Percentiles rank a stretch among this genome's conserved stretches.
Conservation (phyloP, 192 early-diverging fungal species). For the Coemansia sp. region DNA sequence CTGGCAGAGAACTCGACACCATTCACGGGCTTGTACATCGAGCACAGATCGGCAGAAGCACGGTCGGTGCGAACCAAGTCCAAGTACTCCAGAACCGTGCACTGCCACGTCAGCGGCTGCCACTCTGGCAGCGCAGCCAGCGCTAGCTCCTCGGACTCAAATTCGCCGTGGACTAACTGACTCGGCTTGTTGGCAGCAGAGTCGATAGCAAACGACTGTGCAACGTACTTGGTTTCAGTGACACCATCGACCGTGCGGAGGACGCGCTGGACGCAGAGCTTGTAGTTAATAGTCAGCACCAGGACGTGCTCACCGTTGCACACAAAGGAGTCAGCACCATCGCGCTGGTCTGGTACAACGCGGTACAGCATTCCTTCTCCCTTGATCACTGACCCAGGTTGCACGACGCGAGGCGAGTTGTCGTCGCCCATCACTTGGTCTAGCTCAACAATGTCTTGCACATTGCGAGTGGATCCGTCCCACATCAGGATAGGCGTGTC, state of each 20-base stretch:
- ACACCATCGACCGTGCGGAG: not conserved
- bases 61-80: conserved; percentile 29
- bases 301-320: conserved; percentile 62
- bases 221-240: conserved; percentile 11
- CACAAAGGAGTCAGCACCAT: conserved; percentile 51
- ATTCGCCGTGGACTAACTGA: conserved; percentile 16
- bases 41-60: conserved; percentile 23
- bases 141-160: conserved; percentile 32
- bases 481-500: conserved; percentile 60
- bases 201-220: conserved; percentile 24
- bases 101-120: conserved; percentile 45
- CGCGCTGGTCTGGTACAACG: conserved; percentile 30
- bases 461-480: conserved; percentile 47
- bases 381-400: conserved; percentile 44
- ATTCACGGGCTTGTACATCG: conserved; percentile 38
- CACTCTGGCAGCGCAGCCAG: conserved; percentile 30
- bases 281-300: conserved; percentile 44
- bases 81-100: conserved; percentile 47
- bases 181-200: conserved; percentile 16
- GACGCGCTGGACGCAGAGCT: conserved; percentile 17
- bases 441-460: conserved; percentile 48
- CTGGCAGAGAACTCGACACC: conserved; percentile 39
- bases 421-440: conserved; percentile 62
- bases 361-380: conserved; percentile 58
- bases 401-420: conserved; percentile 53